phyloP scores from a whole-genome alignment of 768 basidiomycete species.

The Macrolepiota fuliginosa region DNA sequence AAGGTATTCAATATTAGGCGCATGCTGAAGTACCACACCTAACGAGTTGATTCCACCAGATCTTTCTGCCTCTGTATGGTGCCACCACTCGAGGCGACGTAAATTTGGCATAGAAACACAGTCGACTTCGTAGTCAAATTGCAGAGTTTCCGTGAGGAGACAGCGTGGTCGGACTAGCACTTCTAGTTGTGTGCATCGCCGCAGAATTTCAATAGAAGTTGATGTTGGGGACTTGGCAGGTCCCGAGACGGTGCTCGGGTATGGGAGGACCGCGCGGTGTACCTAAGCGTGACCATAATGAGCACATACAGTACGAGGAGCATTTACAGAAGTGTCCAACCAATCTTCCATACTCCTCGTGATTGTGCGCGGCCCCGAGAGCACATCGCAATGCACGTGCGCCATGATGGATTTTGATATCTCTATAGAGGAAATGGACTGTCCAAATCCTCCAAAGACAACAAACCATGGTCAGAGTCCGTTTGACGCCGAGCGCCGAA shows the following conservation, averaged over 20 bases:
- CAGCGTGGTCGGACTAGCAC: constrained; percentile 51
- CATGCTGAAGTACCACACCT: constrained; percentile 42
- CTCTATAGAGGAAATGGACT: constrained; percentile 48
- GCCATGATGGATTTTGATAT: constrained; percentile 41
- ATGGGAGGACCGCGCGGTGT: constrained; percentile 58
- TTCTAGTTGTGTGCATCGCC: constrained; percentile 46
- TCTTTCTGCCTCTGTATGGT: constrained; percentile 52
- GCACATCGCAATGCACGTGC: constrained; percentile 25
- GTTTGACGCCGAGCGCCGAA: constrained; percentile 31
- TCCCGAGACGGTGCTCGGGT: constrained; percentile 45
- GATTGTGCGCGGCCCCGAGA: constrained; percentile 25
- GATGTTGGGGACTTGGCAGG: constrained; percentile 22
- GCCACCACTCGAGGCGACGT: constrained; percentile 70
- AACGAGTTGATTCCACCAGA: constrained; percentile 68
- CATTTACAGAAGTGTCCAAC: constrained; percentile 20
- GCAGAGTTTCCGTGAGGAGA: constrained; percentile 25
- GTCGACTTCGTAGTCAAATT: constrained; percentile 53
- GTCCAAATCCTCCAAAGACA: constrained; percentile 52
- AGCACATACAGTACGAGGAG: constrained; percentile 3
- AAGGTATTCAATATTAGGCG: constrained; percentile 60
- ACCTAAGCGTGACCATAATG: constrained; percentile 34
- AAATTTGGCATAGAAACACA: constrained; percentile 46
- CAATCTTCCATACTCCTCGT: constrained; percentile 27
- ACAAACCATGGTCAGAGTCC: constrained; percentile 52
- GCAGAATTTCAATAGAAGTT: constrained; percentile 45